phyloP scores from a whole-genome alignment of 768 basidiomycete species.

The Amanita thiersii region DNA sequence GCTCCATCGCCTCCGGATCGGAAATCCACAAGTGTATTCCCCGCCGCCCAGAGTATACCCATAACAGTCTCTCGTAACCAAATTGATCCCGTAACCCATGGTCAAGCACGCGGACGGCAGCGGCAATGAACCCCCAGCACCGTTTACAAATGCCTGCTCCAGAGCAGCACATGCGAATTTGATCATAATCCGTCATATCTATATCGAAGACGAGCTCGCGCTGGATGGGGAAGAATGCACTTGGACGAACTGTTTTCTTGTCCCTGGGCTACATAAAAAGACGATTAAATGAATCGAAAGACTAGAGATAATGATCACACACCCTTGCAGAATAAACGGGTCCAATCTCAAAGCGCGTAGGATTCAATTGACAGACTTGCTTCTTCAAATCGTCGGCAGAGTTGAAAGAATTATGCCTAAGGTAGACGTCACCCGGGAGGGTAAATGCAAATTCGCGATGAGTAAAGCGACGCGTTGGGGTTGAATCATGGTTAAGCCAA shows the following conservation, averaged over 20 bases:
- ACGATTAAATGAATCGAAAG: background rate
- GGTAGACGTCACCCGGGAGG: slow-evolving; percentile 81
- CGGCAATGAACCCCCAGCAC: slow-evolving; percentile 94
- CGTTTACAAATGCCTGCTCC: slow-evolving; percentile 84
- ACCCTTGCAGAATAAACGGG: slow-evolving; percentile 87
- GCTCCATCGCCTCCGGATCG: slow-evolving; percentile 76
- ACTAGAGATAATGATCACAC: slow-evolving; percentile 21
- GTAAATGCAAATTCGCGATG: slow-evolving; percentile 97
- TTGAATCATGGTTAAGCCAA: slow-evolving; percentile 92
- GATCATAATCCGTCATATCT: slow-evolving; percentile 99
- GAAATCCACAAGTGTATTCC: slow-evolving; percentile 99
- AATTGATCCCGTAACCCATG: slow-evolving; percentile 77
- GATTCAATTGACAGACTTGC: slow-evolving; percentile 76
- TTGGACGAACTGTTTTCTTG: slow-evolving; percentile 64
- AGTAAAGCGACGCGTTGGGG: slow-evolving; percentile 73
- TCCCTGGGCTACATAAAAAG: slow-evolving; percentile 82
- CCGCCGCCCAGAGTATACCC: slow-evolving; percentile 98
- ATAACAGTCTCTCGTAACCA: slow-evolving; percentile 83
- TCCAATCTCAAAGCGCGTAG: slow-evolving; percentile 94
- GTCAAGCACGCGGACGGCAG: slow-evolving; percentile 86
- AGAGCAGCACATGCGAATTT: slow-evolving; percentile 90
- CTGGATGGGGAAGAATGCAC: slow-evolving; percentile 65
- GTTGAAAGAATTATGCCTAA: slow-evolving; percentile 90
- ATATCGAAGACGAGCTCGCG: slow-evolving; percentile 99
- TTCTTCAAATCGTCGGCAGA: slow-evolving; percentile 87